These are phyloP conservation scores for Aaosphaeria pasadenensis DNA, from an alignment of 2,329 filamentous ascomycete genomes.

Conservation along the genomic window DNA sequence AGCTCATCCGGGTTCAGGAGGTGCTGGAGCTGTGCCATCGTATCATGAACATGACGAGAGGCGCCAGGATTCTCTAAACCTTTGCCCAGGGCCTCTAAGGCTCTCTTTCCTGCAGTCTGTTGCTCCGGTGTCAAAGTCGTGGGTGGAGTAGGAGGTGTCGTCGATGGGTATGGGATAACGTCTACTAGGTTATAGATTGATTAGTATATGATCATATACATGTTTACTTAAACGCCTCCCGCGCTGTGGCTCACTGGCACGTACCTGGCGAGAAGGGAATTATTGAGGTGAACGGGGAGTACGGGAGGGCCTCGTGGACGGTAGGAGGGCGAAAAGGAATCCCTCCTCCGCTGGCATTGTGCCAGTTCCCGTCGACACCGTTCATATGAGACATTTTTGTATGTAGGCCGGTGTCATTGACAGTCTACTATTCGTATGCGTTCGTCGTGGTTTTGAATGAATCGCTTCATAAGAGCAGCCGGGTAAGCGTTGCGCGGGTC, in stretches of 20 bases:
- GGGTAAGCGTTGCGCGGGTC: background rate
- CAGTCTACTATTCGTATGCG: no score
- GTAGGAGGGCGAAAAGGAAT: constrained; percentile 42
- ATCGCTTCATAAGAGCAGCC: no score
- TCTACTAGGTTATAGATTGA: constrained; percentile 24
- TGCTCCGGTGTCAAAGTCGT: constrained; percentile 41
- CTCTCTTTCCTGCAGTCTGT: constrained; percentile 49
- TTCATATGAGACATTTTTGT: no score
- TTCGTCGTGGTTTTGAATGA: no score
- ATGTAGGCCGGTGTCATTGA: no score
- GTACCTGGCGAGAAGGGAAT: constrained; percentile 74
- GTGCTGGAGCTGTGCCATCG: constrained; percentile 70
- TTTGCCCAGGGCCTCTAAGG: constrained; percentile 66
- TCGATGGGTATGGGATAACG: constrained; percentile 45
- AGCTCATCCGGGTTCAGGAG: constrained; percentile 70
- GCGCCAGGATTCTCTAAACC: constrained; percentile 61
- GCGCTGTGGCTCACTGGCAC: constrained; percentile 12
- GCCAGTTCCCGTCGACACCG: constrained; percentile 28
- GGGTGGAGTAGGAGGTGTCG: constrained; percentile 39
- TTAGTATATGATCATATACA: no score
- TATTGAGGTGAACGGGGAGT: constrained; percentile 76
- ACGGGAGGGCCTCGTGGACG: constrained; percentile 75
- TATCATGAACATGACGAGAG: constrained; percentile 67
- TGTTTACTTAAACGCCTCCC: background rate
- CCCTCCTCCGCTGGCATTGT: constrained; percentile 29